These are phyloP conservation scores for Anacardium occidentale DNA, from an alignment of 345 rosid genomes.

Conservation along the genomic window DNA sequence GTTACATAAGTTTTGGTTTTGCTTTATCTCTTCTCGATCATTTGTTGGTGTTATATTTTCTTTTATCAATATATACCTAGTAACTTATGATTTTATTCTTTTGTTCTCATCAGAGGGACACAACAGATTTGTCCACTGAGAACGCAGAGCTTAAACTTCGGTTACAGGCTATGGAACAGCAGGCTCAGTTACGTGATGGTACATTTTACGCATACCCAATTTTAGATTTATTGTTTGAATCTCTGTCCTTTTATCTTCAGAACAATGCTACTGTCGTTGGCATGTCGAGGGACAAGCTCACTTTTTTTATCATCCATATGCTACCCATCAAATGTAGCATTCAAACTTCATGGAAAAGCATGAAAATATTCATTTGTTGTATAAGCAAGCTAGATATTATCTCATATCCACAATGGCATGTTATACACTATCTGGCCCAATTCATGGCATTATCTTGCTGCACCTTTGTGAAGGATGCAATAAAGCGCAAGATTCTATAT, in stretches of 20 bases:
- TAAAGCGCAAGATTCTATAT: not conserved
- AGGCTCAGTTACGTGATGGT: conserved; percentile 89
- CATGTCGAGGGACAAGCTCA: not conserved
- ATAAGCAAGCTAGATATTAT: not conserved
- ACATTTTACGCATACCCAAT: conserved; percentile 11
- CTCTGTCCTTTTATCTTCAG: not conserved
- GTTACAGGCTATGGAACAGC: conserved; percentile 88
- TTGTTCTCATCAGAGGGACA: conserved; percentile 67
- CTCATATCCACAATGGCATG: no score
- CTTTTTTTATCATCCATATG: not conserved
- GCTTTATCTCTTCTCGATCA: conserved; percentile 9
- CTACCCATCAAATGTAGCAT: not conserved
- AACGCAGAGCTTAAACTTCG: conserved; percentile 92
- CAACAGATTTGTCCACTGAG: conserved; percentile 70
- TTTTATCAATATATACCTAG: not conserved
- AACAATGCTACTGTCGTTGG: not conserved
- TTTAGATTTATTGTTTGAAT: not conserved
- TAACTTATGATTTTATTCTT: conserved; percentile 19
- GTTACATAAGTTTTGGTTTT: conserved; percentile 2
- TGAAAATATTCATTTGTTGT: not conserved
- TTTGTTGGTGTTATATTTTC: not conserved
- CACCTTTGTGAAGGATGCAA: not conserved
- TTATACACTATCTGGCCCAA: not conserved
- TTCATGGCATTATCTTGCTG: not conserved
- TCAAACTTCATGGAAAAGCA: not conserved